Base-by-base conservation (phyloP, 345 rosid species). In the Microthlaspi erraticum region DNA sequence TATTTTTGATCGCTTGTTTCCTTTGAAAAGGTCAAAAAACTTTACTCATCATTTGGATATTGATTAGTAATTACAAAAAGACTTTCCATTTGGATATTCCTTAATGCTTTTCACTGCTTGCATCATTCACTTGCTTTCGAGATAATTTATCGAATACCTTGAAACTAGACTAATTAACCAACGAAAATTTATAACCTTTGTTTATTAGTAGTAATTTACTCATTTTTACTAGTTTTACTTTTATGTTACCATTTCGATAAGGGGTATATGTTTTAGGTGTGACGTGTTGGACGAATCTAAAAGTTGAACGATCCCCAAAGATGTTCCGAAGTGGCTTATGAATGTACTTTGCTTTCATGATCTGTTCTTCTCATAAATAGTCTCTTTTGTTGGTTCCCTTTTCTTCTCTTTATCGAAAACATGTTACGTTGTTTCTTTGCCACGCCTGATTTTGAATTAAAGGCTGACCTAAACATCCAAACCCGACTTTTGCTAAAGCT, bases 391-490 rank as follows among this genome's bases (percentile, higher is more conserved):
- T 62, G 61, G 62, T 49, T 57, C 32, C 17, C 8, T 66, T 50
- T 42, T 46, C 8, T 31, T 39, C 37, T 51, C 29, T 34, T 74
- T 60, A 59, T 20, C 14, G 42, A 17, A 60, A 60, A 60, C 68
- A 60, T 74, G 73, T 74, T 66, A 31, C 19, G 31, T 68, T 44
- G 52, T 68, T 62, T 75, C 65, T 38, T 69, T 53, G 79, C 79
- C 79, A 68, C 60, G 79, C 75, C 48, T 54, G 38, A 62, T 75
- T 45, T 75, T 69, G 70, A 75, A 75, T 75, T 68, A 75, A 75
- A 68, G 79, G 8, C 65, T 46, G 44, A 48, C 60, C 52, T 37
- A 59, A 74, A 60, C 61, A 68, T 49, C 50, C 26, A 36, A 52
- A 45, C 73, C 78, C 23, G 56, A 60, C 78, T 74, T 74, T 74